Percentiles rank a stretch among this genome's conserved stretches.
These are phyloP conservation scores for Aspergillus panamensis DNA, from an alignment of 495 filamentous ascomycete species.

Conservation along the genomic window DNA sequence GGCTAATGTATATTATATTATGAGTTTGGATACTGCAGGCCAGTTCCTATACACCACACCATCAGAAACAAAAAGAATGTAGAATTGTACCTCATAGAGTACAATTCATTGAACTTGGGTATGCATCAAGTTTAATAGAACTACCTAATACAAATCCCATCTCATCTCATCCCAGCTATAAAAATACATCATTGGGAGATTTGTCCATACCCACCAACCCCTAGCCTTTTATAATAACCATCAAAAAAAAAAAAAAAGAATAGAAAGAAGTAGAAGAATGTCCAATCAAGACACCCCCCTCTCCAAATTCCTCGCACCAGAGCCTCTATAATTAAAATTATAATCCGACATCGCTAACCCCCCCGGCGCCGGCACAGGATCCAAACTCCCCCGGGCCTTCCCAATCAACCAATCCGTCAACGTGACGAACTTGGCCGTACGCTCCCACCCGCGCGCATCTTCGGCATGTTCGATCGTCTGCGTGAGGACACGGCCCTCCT, in stretches of 20 bases:
- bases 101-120: no score
- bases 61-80: no score
- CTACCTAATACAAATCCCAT: no score
- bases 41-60: no score
- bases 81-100: no score
- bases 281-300: background rate
- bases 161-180: no score
- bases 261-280: background rate
- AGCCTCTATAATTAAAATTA: background rate
- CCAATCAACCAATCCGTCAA: constrained; percentile 88
- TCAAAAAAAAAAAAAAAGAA: background rate
- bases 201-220: no score
- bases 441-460: constrained; percentile 68
- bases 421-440: constrained; percentile 69
- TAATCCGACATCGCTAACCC: constrained; percentile 32
- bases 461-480: constrained; percentile 95
- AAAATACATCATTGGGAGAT: no score
- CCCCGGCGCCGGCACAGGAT: constrained; percentile 33
- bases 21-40: no score
- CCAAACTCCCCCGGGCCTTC: constrained; percentile 47
- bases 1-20: no score
- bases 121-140: no score
- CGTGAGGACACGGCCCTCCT: constrained; percentile 73
- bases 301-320: background rate
- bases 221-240: background rate